Evolutionary conservation across 148 eudicot species (phyloP).

Genomic region (Chenopodium quinoa): DNA sequence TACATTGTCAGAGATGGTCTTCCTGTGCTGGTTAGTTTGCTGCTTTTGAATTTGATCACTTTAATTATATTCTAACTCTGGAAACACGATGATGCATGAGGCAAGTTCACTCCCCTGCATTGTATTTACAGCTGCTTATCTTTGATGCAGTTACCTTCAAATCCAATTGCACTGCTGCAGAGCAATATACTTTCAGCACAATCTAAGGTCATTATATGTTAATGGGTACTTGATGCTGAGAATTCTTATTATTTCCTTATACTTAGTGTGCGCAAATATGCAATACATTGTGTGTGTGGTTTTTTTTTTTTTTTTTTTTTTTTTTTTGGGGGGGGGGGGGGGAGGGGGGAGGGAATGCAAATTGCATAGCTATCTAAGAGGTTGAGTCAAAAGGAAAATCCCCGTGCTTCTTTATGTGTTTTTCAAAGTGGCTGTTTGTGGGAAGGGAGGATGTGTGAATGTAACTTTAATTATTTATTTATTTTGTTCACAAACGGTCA

Average conservation of each 20-base stretch:
- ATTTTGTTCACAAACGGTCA: neutral
- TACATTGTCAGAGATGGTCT: constrained; percentile 81
- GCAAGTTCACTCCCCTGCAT: neutral
- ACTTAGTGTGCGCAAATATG: neutral
- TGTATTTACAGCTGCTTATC: constrained; percentile 13
- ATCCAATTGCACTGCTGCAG: constrained; percentile 60
- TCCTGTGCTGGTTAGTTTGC: constrained; percentile 62
- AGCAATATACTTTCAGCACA: constrained; percentile 80
- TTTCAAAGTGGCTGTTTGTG: neutral
- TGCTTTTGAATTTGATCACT: constrained; percentile 3
- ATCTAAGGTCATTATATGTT: constrained; percentile 59
- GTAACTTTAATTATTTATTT: no score
- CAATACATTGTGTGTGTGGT: neutral
- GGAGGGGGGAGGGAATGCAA: no score
- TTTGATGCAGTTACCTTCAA: constrained; percentile 67
- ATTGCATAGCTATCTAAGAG: neutral
- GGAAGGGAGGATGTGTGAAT: neutral
- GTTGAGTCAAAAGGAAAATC: neutral
- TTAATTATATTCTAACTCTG: neutral
- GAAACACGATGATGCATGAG: neutral
- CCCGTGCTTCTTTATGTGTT: neutral
- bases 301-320: no score
- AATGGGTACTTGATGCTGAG: neutral
- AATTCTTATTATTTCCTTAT: neutral
- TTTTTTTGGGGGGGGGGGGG: no score